These are phyloP conservation scores for Verticillium isaacii DNA, from an alignment of 2,329 filamentous ascomycete genomes.

Conservation along the genomic window DNA sequence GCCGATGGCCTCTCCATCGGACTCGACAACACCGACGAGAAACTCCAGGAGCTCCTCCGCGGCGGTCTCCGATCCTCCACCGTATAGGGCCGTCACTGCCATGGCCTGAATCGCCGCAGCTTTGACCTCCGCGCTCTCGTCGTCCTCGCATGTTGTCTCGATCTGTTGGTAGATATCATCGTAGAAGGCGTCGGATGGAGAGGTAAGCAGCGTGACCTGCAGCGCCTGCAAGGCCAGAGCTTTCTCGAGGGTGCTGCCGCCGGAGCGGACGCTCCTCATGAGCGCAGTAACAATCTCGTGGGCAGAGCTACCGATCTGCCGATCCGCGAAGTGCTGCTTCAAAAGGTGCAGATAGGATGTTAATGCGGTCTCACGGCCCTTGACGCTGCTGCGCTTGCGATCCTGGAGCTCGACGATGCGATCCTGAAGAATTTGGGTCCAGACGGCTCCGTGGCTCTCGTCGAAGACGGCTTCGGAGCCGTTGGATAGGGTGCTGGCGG, in stretches of 20 bases:
- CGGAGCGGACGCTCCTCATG: conserved; percentile 64
- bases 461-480: conserved; percentile 50
- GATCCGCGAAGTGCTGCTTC: conserved; percentile 62
- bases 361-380: conserved; percentile 63
- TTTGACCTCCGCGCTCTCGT: conserved; percentile 60
- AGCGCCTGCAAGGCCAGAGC: conserved; percentile 68
- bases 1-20: conserved; percentile 68
- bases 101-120: conserved; percentile 69
- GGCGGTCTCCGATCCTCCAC: conserved; percentile 64
- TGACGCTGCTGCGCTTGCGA: conserved; percentile 72
- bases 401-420: conserved; percentile 67
- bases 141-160: conserved; percentile 61
- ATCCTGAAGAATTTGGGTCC: conserved; percentile 58
- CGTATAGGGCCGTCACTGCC: conserved; percentile 68
- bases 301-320: conserved; percentile 54
- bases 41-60: conserved; percentile 70
- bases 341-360: conserved; percentile 59
- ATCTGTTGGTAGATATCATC: conserved; percentile 54
- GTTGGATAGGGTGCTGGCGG: conserved; percentile 35
- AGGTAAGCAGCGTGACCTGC: conserved; percentile 64
- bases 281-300: conserved; percentile 61
- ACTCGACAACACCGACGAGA: conserved; percentile 71
- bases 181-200: conserved; percentile 61
- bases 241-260: conserved; percentile 64
- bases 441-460: conserved; percentile 47